Conservation (phyloP, 176 grass and related monocot species). For the Canna indica region DNA sequence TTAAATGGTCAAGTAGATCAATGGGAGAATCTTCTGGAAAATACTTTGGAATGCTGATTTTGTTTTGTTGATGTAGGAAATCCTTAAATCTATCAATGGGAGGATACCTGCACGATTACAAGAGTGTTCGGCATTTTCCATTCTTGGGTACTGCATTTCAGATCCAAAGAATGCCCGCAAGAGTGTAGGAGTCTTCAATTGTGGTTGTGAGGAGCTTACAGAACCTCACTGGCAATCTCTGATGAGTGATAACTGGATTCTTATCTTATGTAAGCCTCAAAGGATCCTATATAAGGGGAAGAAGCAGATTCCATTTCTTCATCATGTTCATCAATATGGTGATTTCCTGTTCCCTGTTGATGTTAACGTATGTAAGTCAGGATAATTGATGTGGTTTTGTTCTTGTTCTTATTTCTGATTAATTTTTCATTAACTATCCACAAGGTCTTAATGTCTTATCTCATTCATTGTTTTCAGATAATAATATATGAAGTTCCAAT, state of each 20-base stretch:
- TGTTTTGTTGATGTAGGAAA: conserved; percentile 35
- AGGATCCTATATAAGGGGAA: conserved; percentile 25
- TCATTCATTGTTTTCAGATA: conserved; percentile 41
- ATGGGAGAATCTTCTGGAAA: background rate
- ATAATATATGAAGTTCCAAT: conserved; percentile 70
- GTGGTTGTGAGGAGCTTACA: conserved; percentile 44
- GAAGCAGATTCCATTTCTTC: conserved; percentile 38
- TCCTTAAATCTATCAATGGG: conserved; percentile 43
- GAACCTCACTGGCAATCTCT: conserved; percentile 42
- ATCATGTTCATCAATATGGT: conserved; percentile 42
- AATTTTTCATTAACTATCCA: conserved; percentile 12
- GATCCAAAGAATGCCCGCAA: conserved; percentile 26
- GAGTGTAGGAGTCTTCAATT: background rate
- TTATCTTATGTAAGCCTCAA: conserved; percentile 31
- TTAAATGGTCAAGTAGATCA: background rate
- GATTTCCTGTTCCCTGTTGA: conserved; percentile 37
- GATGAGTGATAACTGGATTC: conserved; percentile 52
- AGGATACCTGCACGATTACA: conserved; percentile 49
- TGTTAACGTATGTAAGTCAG: conserved; percentile 94
- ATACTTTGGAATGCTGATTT: conserved; percentile 13
- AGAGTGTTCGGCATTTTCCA: conserved; percentile 37
- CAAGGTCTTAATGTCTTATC: conserved; percentile 1
- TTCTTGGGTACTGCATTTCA: conserved; percentile 45
- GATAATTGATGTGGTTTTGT: background rate
- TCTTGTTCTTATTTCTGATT: conserved; percentile 8